These are phyloP conservation scores for Microdochium bolleyi DNA, from an alignment of 2,329 filamentous ascomycete genomes.

Conservation along the genomic window DNA sequence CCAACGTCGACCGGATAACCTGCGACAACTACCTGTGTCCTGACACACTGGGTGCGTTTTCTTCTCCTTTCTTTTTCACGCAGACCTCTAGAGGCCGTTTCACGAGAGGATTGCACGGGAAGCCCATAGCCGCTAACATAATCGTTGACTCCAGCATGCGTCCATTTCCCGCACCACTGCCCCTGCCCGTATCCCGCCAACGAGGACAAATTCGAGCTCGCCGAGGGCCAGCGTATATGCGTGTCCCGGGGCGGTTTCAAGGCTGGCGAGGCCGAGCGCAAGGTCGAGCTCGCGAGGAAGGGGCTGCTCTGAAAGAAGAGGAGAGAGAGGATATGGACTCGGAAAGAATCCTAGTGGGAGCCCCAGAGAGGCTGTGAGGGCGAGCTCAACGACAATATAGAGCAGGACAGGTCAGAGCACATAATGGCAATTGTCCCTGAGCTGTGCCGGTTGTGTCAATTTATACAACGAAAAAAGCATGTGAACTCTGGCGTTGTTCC, in stretches of 20 bases:
- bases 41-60: slow-evolving; percentile 58
- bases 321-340: too few species aligned
- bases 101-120: too few species aligned
- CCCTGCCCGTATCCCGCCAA: slow-evolving; percentile 75
- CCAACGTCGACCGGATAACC: slow-evolving; percentile 48
- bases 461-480: too few species aligned
- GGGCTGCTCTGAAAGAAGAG: slow-evolving; percentile 56
- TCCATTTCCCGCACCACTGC: slow-evolving; percentile 94
- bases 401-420: too few species aligned
- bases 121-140: too few species aligned
- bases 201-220: slow-evolving; percentile 71
- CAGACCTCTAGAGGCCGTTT: too few species aligned
- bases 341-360: too few species aligned
- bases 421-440: too few species aligned
- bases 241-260: slow-evolving; percentile 69
- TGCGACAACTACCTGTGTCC: slow-evolving; percentile 95
- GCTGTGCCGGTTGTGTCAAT: too few species aligned
- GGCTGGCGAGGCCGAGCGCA: slow-evolving; percentile 61
- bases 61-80: neutral
- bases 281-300: slow-evolving; percentile 74
- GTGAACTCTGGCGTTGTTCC: too few species aligned
- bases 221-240: slow-evolving; percentile 66
- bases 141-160: slow-evolving; percentile 56
- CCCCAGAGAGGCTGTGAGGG: neutral
- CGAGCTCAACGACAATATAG: too few species aligned